phyloP scores from a whole-genome alignment of 1,139 yeast genomes.

The Yarrowia galli region DNA sequence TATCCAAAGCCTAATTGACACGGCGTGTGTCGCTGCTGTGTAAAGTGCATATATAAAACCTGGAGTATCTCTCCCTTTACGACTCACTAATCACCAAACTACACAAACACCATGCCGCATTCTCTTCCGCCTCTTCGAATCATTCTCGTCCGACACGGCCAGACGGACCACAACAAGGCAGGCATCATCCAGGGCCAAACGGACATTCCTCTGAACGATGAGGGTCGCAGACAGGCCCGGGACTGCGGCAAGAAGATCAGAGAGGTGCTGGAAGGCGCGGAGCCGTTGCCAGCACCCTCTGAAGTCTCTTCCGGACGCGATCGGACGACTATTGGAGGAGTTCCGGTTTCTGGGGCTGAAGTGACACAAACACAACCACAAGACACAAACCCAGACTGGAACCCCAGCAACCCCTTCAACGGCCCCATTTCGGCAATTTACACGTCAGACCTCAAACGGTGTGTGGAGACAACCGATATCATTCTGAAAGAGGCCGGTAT shows the following conservation, averaged over 20 bases:
- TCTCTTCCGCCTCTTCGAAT: conserved; percentile 54
- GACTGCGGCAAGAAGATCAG: conserved; percentile 44
- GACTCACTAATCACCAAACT: neutral
- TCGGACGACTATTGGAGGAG: neutral
- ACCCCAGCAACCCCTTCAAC: conserved; percentile 46
- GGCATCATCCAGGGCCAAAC: conserved; percentile 79
- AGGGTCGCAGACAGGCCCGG: conserved; percentile 45
- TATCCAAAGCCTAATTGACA: neutral
- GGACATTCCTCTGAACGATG: conserved; percentile 46
- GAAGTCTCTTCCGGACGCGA: neutral
- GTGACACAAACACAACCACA: conserved; percentile 46
- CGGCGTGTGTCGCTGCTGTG: neutral
- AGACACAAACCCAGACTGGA: conserved; percentile 45
- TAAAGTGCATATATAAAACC: neutral
- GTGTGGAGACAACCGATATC: conserved; percentile 41
- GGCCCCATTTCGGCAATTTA: conserved; percentile 18
- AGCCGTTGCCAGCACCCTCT: neutral
- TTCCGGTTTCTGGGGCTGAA: neutral
- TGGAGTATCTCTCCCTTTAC: neutral
- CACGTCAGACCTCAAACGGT: conserved; percentile 21
- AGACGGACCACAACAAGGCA: conserved; percentile 71
- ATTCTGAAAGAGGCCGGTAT: conserved; percentile 40
- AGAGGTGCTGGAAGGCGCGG: conserved; percentile 7
- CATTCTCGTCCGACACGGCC: conserved; percentile 79
- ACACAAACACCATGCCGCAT: conserved; percentile 1